Percentiles rank a stretch among this genome's conserved stretches.
Conservation (phyloP, 805 yeast species). For the Saturnispora hagleri region DNA sequence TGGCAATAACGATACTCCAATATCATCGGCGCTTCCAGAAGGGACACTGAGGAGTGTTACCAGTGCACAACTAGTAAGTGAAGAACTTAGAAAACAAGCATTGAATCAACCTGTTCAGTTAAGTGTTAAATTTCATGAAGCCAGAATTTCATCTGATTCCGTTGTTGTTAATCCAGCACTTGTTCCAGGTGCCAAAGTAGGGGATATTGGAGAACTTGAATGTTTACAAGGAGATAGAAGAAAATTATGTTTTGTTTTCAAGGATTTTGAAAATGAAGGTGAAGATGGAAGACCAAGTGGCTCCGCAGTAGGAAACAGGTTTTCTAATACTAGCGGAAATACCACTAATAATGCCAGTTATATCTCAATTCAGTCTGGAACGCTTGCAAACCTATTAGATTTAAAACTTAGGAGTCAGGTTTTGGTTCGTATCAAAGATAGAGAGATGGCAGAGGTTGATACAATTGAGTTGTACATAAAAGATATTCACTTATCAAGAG, state of each 20-base stretch:
- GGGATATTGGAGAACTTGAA: slow-evolving; percentile 65
- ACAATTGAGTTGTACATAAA: slow-evolving; percentile 72
- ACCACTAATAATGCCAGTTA: slow-evolving; percentile 18
- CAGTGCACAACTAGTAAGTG: slow-evolving; percentile 1
- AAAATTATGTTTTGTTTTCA: slow-evolving; percentile 37
- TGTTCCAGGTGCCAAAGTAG: slow-evolving; percentile 58
- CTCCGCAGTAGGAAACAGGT: slow-evolving; percentile 7
- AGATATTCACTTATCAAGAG: slow-evolving; percentile 75
- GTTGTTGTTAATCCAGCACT: slow-evolving; percentile 54
- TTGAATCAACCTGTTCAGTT: slow-evolving; percentile 30
- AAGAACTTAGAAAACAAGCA: slow-evolving; percentile 1
- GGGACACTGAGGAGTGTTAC: background rate
- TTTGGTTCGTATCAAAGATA: slow-evolving; percentile 39
- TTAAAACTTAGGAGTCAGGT: slow-evolving; percentile 63
- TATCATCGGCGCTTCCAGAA: background rate
- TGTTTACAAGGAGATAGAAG: slow-evolving; percentile 32
- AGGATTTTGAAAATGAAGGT: slow-evolving; percentile 14
- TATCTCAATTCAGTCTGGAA: slow-evolving; percentile 52
- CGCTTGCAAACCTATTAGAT: slow-evolving; percentile 50
- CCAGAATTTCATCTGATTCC: slow-evolving; percentile 44
- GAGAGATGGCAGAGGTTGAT: slow-evolving; percentile 58
- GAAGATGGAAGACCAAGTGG: background rate
- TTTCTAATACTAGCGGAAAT: slow-evolving; percentile 17
- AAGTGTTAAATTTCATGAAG: slow-evolving; percentile 58
- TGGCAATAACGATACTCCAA: background rate